Conservation (phyloP, 768 basidiomycete species). For the Xerocomellus chrysenteron region DNA sequence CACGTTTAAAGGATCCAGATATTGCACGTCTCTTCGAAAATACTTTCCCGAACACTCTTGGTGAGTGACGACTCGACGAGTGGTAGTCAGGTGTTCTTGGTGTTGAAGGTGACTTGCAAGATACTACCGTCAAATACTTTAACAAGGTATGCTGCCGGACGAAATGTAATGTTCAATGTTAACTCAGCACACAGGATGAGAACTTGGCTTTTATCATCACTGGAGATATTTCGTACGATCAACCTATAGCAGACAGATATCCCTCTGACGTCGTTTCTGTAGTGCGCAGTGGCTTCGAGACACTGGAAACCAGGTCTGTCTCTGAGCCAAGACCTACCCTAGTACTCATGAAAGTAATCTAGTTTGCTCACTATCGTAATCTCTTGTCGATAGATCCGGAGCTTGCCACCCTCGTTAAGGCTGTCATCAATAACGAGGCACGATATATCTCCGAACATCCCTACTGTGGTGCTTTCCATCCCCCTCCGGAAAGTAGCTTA, state of each 20-base stretch:
- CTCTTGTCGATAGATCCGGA: conserved; percentile 57
- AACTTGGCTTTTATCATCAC: conserved; percentile 82
- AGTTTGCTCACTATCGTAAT: conserved; percentile 71
- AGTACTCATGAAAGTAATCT: conserved; percentile 4
- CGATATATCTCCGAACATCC: conserved; percentile 71
- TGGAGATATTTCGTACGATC: conserved; percentile 72
- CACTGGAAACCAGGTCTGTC: conserved; percentile 68
- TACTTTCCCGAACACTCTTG: conserved; percentile 79
- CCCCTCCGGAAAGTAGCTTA: conserved; percentile 72
- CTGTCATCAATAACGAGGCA: conserved; percentile 81
- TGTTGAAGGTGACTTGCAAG: conserved; percentile 33
- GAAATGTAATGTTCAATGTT: neutral
- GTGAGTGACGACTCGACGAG: conserved; percentile 35
- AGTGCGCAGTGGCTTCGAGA: conserved; percentile 86
- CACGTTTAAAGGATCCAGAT: conserved; percentile 71
- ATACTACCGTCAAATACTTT: conserved; percentile 80
- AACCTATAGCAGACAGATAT: neutral
- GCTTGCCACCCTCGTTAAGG: conserved; percentile 66
- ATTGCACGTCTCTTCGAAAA: conserved; percentile 79
- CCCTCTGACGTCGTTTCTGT: conserved; percentile 6
- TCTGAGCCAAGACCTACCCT: neutral
- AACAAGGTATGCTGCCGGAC: conserved; percentile 42
- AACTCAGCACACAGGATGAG: conserved; percentile 43
- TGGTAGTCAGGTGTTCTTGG: neutral
- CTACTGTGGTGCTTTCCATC: conserved; percentile 81